Evolutionary conservation across 2,329 filamentous ascomycete genomes (phyloP).

Genomic region (Thelonectria olida): DNA sequence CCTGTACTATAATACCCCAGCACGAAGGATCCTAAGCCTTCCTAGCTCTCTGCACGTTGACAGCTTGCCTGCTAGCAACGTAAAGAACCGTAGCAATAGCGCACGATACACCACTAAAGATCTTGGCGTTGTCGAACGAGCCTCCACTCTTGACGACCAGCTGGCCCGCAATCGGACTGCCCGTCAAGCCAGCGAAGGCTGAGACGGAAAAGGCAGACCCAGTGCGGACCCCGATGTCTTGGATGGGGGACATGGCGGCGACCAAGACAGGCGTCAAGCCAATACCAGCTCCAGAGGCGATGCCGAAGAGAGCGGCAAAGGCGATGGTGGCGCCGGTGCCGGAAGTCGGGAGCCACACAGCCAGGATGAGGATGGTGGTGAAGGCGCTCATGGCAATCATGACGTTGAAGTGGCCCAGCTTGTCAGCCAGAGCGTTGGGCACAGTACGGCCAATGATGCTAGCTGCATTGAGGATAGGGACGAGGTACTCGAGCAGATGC

Average conservation of each 20-base stretch:
- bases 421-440: slow-evolving; percentile 47
- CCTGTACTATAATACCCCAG: too few species aligned
- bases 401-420: slow-evolving; percentile 50
- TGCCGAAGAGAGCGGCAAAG: slow-evolving; percentile 46
- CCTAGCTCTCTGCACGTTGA: too few species aligned
- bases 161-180: slow-evolving; percentile 36
- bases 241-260: slow-evolving; percentile 62
- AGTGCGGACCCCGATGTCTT: slow-evolving; percentile 63
- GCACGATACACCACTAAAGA: slow-evolving; percentile 3
- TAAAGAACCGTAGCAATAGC: slow-evolving; percentile 6
- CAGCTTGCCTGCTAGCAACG: neutral
- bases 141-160: slow-evolving; percentile 9
- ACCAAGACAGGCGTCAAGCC: slow-evolving; percentile 44
- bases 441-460: slow-evolving; percentile 48
- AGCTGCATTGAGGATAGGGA: slow-evolving; percentile 44
- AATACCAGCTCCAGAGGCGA: slow-evolving; percentile 47
- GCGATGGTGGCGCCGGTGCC: slow-evolving; percentile 38
- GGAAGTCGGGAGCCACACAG: slow-evolving; percentile 50
- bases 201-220: slow-evolving; percentile 45
- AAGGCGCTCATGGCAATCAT: slow-evolving; percentile 56
- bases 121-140: neutral
- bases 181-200: slow-evolving; percentile 27
- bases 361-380: slow-evolving; percentile 25
- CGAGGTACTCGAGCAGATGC: neutral
- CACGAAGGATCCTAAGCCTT: too few species aligned